Conservation (phyloP, 805 yeast species). For the Komagataella phaffii region DNA sequence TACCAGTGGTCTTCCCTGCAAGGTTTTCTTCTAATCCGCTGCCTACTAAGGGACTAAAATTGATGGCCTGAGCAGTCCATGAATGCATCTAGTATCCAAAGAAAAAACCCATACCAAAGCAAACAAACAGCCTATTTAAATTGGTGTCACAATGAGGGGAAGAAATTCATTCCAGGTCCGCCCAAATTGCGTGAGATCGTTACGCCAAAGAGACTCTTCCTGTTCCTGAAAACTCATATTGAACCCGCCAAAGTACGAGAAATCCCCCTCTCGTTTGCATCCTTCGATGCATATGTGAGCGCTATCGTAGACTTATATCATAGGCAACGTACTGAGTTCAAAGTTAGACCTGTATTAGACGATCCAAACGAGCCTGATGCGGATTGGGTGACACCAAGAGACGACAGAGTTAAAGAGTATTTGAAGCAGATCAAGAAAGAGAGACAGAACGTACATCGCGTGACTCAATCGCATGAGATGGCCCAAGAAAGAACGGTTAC, state of each 20-base stretch:
- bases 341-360: neutral
- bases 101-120: neutral
- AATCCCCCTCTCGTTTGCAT: slow-evolving; percentile 3
- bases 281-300: slow-evolving; percentile 5
- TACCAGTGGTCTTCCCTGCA: neutral
- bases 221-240: neutral
- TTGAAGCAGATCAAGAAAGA: slow-evolving; percentile 2
- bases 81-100: neutral
- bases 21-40: no score
- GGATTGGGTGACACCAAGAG: slow-evolving; percentile 4
- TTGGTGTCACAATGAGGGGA: neutral
- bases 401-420: slow-evolving; percentile 2
- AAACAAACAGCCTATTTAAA: neutral
- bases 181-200: neutral
- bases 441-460: neutral
- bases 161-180: neutral
- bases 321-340: slow-evolving; percentile 1
- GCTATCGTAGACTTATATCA: slow-evolving; percentile 3
- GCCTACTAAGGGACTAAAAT: neutral
- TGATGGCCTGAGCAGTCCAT: neutral
- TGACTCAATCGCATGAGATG: neutral
- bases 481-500: neutral
- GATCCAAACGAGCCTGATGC: neutral
- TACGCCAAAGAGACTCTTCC: slow-evolving; percentile 2
- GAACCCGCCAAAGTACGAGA: slow-evolving; percentile 1